Percentiles rank a stretch among this genome's conserved stretches.
Conservation (phyloP, 805 yeast species). For the Kuraishia ogatae region DNA sequence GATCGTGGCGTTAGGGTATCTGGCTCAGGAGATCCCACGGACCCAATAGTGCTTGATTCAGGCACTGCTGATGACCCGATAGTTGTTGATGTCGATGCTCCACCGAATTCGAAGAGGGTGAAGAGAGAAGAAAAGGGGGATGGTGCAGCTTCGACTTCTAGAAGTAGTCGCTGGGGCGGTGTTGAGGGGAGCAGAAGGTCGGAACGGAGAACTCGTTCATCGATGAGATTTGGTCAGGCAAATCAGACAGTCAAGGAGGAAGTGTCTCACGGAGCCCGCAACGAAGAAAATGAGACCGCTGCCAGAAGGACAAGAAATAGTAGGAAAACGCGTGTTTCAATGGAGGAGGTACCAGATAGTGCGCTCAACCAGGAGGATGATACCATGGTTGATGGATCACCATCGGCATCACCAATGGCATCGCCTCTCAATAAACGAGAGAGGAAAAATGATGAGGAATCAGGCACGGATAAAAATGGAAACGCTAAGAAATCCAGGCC, state of each 20-base stretch:
- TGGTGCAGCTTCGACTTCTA: not conserved
- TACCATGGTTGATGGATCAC: not conserved
- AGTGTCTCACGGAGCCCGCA: not conserved
- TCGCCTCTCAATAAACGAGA: not conserved
- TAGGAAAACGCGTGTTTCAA: not conserved
- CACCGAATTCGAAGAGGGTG: not conserved
- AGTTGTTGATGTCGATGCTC: conserved; percentile 11
- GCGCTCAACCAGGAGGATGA: not conserved
- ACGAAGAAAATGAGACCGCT: not conserved
- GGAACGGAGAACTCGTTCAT: not conserved
- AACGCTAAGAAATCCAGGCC: not conserved
- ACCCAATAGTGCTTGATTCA: conserved; percentile 16
- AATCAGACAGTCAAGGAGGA: not conserved
- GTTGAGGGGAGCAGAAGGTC: not conserved
- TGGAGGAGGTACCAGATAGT: not conserved
- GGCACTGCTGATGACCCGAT: conserved; percentile 23
- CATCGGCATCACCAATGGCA: not conserved
- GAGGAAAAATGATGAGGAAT: not conserved
- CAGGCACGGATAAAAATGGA: not conserved
- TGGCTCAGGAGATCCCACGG: conserved; percentile 12
- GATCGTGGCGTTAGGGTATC: not conserved
- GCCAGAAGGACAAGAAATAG: not conserved
- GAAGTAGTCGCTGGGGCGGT: not conserved
- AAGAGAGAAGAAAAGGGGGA: not conserved
- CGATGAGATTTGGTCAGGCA: not conserved